Evolutionary conservation across 164 flowering plant species (phyloP), one percentile per base, ranked within the genome.

Genomic region (Vitis rupestris): DNA sequence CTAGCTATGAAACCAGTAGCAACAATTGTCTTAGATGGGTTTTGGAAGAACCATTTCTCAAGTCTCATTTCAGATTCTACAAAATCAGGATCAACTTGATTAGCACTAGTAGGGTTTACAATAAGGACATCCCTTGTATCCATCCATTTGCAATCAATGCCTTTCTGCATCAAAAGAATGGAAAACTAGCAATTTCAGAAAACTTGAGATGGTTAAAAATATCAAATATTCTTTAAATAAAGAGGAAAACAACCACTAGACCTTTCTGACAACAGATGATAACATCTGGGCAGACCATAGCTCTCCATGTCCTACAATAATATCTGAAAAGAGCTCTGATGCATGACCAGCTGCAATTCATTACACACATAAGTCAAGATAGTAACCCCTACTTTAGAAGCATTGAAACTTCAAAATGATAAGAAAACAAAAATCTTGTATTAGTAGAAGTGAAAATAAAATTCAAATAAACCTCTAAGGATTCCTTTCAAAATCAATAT

Each of bases 271-370:
- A 67, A 85, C 83, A 72, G 73, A 60, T 44, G 97, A 85, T 65
- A 95, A 76, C 84, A 93, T 49, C 68, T 91, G 95, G 64, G 98
- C 97, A 68, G 99, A 89, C 99, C 99, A 95, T 67, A 95, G 66
- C 83, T 95, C 99, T 58, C 99, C 99, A 78, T 95, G 92, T 59
- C 99, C 98, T 10, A 85, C 99, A 62, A 93, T 94, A 80, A 93
- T 91, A 75, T 93, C 99, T 10, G 97, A 76, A 76, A 95, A 95
- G 53, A 98, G 91, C 76, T 95, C 99, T 2, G 97, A 90, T 16
- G 87, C 97, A 86, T 95, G 99, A 68, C 97, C 98, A 85, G 98
- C 99, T 95, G 89, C 82, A 77, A 65, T 51, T 74, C 17, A 80
- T 37, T 37, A 76, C 61, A 47, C 15, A 64, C 49, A 61, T 64